Conservation (phyloP, 441 rosid genomes). For the Mallotus repandus region DNA sequence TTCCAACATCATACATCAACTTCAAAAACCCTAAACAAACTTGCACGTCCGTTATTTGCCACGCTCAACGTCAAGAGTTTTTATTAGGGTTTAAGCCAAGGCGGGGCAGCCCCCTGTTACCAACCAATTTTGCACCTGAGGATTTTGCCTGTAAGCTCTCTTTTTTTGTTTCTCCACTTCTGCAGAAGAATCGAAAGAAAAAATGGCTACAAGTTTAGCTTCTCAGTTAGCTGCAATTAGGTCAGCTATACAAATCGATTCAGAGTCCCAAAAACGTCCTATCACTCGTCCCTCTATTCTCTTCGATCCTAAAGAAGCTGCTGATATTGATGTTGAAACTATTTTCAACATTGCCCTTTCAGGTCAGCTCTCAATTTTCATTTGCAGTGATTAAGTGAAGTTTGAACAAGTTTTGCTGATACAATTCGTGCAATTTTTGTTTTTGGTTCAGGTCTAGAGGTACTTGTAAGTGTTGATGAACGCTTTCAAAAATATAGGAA, state of each 20-base stretch:
- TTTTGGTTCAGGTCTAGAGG: slow-evolving; percentile 73
- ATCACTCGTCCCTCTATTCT: slow-evolving; percentile 63
- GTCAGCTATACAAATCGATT: slow-evolving; percentile 48
- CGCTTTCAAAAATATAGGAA: slow-evolving; percentile 61
- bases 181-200: not conserved
- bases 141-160: not conserved
- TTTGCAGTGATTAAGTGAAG: not conserved
- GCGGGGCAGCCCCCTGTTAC: not conserved
- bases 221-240: slow-evolving; percentile 71
- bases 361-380: slow-evolving; percentile 40
- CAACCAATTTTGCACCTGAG: not conserved
- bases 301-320: slow-evolving; percentile 63
- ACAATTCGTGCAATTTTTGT: not conserved
- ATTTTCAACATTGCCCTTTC: slow-evolving; percentile 57
- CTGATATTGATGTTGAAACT: slow-evolving; percentile 76
- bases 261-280: slow-evolving; percentile 56
- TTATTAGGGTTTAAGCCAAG: slow-evolving; percentile 15
- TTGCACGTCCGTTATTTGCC: not conserved
- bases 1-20: not conserved
- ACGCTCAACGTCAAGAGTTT: not conserved
- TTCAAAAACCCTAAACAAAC: slow-evolving; percentile 2
- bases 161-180: not conserved
- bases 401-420: not conserved
- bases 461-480: slow-evolving; percentile 58
- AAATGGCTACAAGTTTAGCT: slow-evolving; percentile 37